A percentile compares a stretch with the other conserved stretches of the same genome.
These are phyloP conservation scores for Blastocystis sp. DNA, from an alignment of 352 stramenopile species.

Conservation along the genomic window DNA sequence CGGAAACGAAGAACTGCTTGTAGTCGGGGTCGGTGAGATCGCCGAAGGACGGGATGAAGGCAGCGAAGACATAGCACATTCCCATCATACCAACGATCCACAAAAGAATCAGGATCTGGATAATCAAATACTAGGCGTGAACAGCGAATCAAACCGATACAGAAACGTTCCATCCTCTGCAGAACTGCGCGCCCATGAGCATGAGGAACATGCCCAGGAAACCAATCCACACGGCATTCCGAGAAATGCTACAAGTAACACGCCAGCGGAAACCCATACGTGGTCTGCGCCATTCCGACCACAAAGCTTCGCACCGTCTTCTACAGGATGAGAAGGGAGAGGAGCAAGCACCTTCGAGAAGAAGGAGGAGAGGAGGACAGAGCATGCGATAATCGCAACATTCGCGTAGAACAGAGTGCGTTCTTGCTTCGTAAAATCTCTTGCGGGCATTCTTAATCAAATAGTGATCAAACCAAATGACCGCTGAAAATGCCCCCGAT, in stretches of 20 bases:
- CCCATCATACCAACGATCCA: background rate
- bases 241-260: background rate
- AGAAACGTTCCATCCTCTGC: background rate
- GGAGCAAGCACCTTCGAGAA: background rate
- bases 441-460: constrained; percentile 3
- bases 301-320: background rate
- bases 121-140: constrained; percentile 13
- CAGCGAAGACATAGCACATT: background rate
- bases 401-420: constrained; percentile 1
- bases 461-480: background rate
- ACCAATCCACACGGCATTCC: background rate
- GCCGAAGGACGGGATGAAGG: background rate
- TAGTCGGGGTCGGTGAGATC: background rate
- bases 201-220: constrained; percentile 20
- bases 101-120: constrained; percentile 14
- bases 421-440: constrained; percentile 30
- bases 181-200: constrained; percentile 15
- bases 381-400: background rate
- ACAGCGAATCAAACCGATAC: background rate
- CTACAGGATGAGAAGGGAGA: background rate
- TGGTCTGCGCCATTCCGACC: background rate
- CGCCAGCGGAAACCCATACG: background rate
- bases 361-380: background rate
- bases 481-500: background rate
- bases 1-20: background rate